Conservation (phyloP, 805 yeast species). For the Priceomyces melissophilus region DNA sequence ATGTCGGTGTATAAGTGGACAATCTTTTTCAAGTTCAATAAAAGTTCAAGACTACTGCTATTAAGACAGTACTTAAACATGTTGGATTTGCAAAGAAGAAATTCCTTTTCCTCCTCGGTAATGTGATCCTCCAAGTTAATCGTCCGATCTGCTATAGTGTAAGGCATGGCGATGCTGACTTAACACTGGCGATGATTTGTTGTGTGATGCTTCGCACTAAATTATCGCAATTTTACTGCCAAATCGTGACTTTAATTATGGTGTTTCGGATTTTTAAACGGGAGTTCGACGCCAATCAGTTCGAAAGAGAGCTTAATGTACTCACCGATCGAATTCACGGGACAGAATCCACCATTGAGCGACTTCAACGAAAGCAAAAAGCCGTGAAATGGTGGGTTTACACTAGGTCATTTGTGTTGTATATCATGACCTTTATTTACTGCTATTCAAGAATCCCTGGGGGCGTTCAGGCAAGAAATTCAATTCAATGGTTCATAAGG, state of each 20-base stretch:
- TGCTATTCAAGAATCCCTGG: conserved; percentile 18
- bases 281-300: conserved; percentile 27
- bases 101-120: conserved; percentile 20
- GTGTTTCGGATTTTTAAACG: conserved; percentile 25
- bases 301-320: conserved; percentile 32
- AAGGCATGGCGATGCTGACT: conserved; percentile 25
- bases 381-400: conserved; percentile 13
- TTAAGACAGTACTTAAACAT: conserved; percentile 34
- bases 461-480: conserved; percentile 13
- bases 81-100: conserved; percentile 25
- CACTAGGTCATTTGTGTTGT: conserved; percentile 17
- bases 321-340: conserved; percentile 25
- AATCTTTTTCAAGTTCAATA: conserved; percentile 28
- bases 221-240: background rate
- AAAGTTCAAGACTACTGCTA: conserved; percentile 21
- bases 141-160: conserved; percentile 34
- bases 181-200: background rate
- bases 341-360: conserved; percentile 23
- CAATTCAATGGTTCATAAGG: conserved; percentile 20
- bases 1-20: conserved; percentile 36
- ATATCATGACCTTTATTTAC: conserved; percentile 20
- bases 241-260: too few relatives aligned
- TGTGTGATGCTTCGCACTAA: background rate
- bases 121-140: conserved; percentile 22
- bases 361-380: conserved; percentile 14